Base-by-base conservation (phyloP, 2,329 filamentous ascomycete genomes). In the Magnaporthales sp. region DNA sequence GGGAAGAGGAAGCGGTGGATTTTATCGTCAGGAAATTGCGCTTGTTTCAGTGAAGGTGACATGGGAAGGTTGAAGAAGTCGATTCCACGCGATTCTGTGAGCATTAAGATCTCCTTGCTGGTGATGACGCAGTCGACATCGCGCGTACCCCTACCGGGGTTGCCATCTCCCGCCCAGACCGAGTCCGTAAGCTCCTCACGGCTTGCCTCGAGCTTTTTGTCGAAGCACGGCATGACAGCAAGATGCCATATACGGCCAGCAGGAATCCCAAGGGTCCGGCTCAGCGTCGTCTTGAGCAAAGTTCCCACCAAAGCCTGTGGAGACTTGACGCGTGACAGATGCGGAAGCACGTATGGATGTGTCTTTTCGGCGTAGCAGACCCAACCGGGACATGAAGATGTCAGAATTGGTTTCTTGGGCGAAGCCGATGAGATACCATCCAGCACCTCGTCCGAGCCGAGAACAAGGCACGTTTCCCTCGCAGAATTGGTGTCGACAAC, bases 281-380 rank as follows among this genome's bases (percentile, higher is more conserved):
- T 92, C 46, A 99, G 80, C 0, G 91, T 86, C 0, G 92, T 94
- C 78, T 99, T 99, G 66, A 99, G 77, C 58, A 98, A 83, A 0
- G 93, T 97, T 13, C 95, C 95, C 70, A 91, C 90, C 65, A 99
- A 79, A 29, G 95, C 94, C 77, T 99, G 95, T 15, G 95, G 94
- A 5, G 93, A 97, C 77, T 98, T 99, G 69, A 98, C 84, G 64
- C 87, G 87, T 67, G 93, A 97, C 66, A 99, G 83, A 76, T 99
- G 93, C 30, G 93, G 92, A 64, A 99, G 84, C 66, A 98, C 88
- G 74, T 97, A 90, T 1, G 95, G 93, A 74, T 99, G 95, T 66
- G 94, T 98, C 80, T 99, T 98, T 77, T 99, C 95, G 29, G 94
- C 94, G 74, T 99, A 99, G 79, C 95, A 99, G 67, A 99, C 94